Percentiles rank a stretch among this genome's conserved stretches.
These are phyloP conservation scores for Penstemon newberryi DNA, from an alignment of 257 asterid species.

Conservation along the genomic window DNA sequence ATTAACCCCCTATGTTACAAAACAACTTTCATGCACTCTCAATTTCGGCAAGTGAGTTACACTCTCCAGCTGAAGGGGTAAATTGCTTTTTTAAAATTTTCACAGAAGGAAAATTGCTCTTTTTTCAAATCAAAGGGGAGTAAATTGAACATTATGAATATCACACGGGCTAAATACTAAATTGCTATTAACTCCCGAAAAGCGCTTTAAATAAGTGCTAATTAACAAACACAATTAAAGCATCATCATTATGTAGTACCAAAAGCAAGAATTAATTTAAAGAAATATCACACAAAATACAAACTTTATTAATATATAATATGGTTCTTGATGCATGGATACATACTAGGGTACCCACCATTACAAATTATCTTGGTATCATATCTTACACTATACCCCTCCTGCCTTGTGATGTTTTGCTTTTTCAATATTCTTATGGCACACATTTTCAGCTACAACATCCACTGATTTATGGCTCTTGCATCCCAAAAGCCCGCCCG, in stretches of 20 bases:
- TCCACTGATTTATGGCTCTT: slow-evolving; percentile 55
- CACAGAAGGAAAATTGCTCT: too few species aligned
- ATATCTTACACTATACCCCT: slow-evolving; percentile 18
- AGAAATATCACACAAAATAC: not conserved
- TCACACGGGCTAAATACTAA: too few species aligned
- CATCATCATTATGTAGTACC: slow-evolving; percentile 1
- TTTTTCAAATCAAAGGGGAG: too few species aligned
- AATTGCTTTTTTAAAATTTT: too few species aligned
- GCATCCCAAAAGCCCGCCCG: slow-evolving; percentile 62
- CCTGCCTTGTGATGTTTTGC: slow-evolving; percentile 21
- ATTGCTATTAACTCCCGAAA: too few species aligned
- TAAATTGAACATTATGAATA: too few species aligned
- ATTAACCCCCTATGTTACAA: too few species aligned
- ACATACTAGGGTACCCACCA: not conserved
- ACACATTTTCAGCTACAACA: slow-evolving; percentile 44
- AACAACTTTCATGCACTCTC: too few species aligned
- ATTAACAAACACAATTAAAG: not conserved
- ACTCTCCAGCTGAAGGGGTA: too few species aligned
- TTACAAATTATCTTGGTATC: slow-evolving; percentile 13
- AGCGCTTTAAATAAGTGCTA: too few species aligned
- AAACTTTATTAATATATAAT: not conserved
- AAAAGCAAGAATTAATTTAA: not conserved
- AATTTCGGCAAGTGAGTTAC: too few species aligned
- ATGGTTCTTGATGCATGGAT: not conserved
- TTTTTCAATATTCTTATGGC: slow-evolving; percentile 31